Evolutionary conservation across 2,329 filamentous ascomycete genomes (phyloP), one percentile per base, ranked within the genome.

Genomic region (Escovopsis weberi): DNA sequence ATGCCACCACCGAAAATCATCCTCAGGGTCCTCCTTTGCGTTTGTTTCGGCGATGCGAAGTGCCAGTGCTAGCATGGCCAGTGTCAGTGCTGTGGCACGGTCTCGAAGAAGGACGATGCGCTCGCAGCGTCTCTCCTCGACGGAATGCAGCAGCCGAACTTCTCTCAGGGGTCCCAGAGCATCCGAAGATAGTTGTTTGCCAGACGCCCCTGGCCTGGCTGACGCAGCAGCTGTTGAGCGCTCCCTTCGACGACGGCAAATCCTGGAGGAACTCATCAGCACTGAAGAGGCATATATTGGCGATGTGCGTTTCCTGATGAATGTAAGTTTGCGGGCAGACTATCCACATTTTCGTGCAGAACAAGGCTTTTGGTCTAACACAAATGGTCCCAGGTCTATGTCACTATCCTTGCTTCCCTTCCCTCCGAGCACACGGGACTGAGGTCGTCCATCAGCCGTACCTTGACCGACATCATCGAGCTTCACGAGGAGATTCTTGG

Each of bases 211-310:
- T n/a, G 50, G 57, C 5, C 53, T 61, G 9, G 48, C 79, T 10
- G 86, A 94, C 50, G 73, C 80, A 45, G 78, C 71, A 28, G 79
- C 82, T n/a, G 73, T 74, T 36, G 74, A 79, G 50, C 76, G 88
- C 42, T 76, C 85, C 2, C 61, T 83, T 18, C 82, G 87, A 53
- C 76, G 91, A 47, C 77, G 85, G 12, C 78, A 80, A 47, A 78
- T 94, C 34, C 63, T 96, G 33, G 84, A 91, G 55, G 91, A 96
- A 62, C 67, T 96, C 40, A 77, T 95, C 47, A 74, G 66, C 44
- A 94, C 88, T 0, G 91, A 96, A 59, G 83, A 91, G 57, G 78
- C 81, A 53, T 96, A 96, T 57, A 80, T 96, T 52, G 77, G 80
- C 12, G 89, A 94, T 53, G 62, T 96, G 45, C 85, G 85, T 52